Evolutionary conservation across 169 alveolate species (phyloP).

Genomic region (Eimeria acervulina): DNA sequence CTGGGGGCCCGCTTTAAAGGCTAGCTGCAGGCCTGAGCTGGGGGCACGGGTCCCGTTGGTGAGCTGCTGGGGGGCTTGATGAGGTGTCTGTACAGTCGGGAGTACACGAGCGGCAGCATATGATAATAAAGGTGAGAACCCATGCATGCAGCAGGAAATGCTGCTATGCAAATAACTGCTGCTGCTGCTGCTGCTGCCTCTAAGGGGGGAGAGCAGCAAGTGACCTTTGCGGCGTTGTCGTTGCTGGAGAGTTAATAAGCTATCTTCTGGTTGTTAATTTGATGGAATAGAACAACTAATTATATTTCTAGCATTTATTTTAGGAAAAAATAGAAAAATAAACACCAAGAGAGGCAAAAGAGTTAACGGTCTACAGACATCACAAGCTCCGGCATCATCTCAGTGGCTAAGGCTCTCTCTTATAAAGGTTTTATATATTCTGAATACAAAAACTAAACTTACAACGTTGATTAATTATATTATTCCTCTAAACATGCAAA

Average conservation of each 20-base stretch:
- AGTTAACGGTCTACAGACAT: too few species aligned
- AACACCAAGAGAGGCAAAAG: neutral
- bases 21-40: neutral
- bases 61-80: neutral
- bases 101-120: neutral
- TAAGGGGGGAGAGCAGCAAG: neutral
- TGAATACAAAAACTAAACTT: too few species aligned
- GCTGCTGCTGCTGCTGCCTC: neutral
- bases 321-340: neutral
- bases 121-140: neutral
- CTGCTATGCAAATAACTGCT: neutral
- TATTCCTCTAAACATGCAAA: too few species aligned
- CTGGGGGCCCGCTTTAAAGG: neutral
- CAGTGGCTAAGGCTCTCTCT: too few species aligned
- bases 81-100: neutral
- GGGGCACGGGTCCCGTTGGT: neutral
- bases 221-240: neutral
- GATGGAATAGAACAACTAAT: neutral
- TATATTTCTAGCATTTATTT: neutral
- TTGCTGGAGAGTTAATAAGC: neutral
- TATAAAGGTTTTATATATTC: too few species aligned
- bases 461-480: too few species aligned
- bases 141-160: neutral
- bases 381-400: too few species aligned
- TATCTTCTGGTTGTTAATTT: neutral